These are phyloP conservation scores for Prunus padus DNA, from an alignment of 306 rosid species.

Conservation along the genomic window DNA sequence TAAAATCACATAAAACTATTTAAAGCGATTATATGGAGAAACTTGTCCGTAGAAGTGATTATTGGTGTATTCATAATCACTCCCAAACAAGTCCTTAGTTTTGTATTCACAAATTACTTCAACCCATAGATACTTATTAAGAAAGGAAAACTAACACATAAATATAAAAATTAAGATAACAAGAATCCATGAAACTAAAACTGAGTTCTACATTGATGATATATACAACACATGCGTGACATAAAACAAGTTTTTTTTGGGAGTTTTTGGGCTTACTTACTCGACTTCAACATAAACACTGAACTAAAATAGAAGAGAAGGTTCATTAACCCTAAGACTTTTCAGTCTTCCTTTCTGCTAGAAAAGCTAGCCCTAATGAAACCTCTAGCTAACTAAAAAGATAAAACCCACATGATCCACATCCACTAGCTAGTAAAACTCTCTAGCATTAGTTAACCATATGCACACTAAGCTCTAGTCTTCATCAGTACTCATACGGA, in stretches of 20 bases:
- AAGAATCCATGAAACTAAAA: background rate
- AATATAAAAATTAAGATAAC: background rate
- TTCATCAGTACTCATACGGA: conserved; percentile 1
- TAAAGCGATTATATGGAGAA: no score
- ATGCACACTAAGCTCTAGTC: conserved; percentile 19
- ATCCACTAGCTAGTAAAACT: background rate
- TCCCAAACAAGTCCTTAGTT: no score
- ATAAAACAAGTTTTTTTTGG: background rate
- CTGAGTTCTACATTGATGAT: background rate
- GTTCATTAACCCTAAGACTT: conserved; percentile 8
- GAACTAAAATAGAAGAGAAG: conserved; percentile 8
- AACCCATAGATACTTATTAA: background rate
- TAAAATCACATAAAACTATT: no score
- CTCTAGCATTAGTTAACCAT: conserved; percentile 10
- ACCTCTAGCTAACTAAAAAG: conserved; percentile 4
- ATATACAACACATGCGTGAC: background rate
- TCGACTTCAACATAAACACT: background rate
- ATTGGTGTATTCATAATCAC: no score
- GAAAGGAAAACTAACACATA: background rate
- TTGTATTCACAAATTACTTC: background rate
- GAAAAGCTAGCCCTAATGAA: conserved; percentile 17
- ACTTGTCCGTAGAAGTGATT: no score
- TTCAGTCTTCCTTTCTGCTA: conserved; percentile 5
- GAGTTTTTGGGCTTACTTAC: background rate
- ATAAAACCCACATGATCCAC: background rate